These are phyloP conservation scores for Periconia macrospinosa DNA, from an alignment of 2,329 filamentous ascomycete genomes.

Conservation along the genomic window DNA sequence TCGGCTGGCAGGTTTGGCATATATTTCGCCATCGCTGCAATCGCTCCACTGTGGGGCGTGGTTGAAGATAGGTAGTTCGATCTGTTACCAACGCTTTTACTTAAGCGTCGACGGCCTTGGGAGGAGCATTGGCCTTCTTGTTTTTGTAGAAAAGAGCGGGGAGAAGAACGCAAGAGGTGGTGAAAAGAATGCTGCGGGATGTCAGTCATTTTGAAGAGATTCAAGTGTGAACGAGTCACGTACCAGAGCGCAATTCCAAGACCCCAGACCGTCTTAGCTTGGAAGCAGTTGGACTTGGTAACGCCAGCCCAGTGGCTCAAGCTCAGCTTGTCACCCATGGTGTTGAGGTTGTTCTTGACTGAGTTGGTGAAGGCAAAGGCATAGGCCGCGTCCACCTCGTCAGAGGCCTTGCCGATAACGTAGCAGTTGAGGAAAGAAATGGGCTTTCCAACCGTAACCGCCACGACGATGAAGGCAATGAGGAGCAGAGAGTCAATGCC, in stretches of 20 bases:
- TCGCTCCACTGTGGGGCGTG: neutral
- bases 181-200: constrained; percentile 47
- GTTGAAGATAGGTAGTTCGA: neutral
- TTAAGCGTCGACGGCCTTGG: constrained; percentile 39
- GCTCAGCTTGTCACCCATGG: constrained; percentile 53
- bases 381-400: constrained; percentile 48
- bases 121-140: constrained; percentile 45
- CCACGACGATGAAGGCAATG: constrained; percentile 75
- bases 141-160: constrained; percentile 55
- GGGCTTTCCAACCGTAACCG: constrained; percentile 76
- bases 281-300: constrained; percentile 69
- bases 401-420: constrained; percentile 52
- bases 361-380: constrained; percentile 59
- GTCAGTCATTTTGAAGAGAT: constrained; percentile 12
- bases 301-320: constrained; percentile 61
- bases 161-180: constrained; percentile 48
- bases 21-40: no score
- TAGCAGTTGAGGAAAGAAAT: constrained; percentile 77
- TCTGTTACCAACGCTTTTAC: neutral
- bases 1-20: constrained; percentile 1
- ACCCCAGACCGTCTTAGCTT: constrained; percentile 88
- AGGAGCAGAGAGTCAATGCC: constrained; percentile 70
- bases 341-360: constrained; percentile 55
- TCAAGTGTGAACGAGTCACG: constrained; percentile 26
- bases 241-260: constrained; percentile 76